A percentile compares a stretch with the other conserved stretches of the same genome.
These are phyloP conservation scores for Globisporangium abappressorium DNA, from an alignment of 352 stramenopile genomes.

Conservation along the genomic window DNA sequence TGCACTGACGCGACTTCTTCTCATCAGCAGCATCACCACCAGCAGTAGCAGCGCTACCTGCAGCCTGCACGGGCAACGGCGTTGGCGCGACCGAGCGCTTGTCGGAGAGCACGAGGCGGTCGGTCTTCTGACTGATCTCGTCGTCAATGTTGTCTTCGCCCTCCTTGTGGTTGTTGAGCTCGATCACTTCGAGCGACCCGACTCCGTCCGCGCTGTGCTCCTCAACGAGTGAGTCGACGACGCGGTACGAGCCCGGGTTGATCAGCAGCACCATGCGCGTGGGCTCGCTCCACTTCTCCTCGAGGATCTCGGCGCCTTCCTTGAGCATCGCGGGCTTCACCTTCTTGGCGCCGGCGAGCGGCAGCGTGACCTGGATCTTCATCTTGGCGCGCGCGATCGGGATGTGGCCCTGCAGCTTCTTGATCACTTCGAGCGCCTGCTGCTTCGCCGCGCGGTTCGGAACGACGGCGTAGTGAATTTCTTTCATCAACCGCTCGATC, in stretches of 20 bases:
- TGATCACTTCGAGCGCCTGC: conserved; percentile 96
- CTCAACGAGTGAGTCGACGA: conserved; percentile 70
- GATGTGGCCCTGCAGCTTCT: conserved; percentile 90
- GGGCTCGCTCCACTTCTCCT: conserved; percentile 55
- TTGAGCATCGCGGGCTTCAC: conserved; percentile 65
- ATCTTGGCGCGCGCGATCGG: conserved; percentile 97
- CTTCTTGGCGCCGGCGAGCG: conserved; percentile 35
- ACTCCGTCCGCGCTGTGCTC: conserved; percentile 40
- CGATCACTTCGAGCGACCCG: conserved; percentile 90
- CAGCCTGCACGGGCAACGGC: conserved; percentile 10
- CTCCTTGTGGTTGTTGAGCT: conserved; percentile 91
- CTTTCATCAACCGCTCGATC: conserved; percentile 96
- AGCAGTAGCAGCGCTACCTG: conserved; percentile 6
- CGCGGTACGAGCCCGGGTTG: conserved; percentile 69
- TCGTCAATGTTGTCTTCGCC: conserved; percentile 90
- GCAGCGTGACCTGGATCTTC: conserved; percentile 87
- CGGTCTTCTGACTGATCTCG: conserved; percentile 87
- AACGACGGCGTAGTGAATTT: conserved; percentile 94
- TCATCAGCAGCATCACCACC: conserved; percentile 8
- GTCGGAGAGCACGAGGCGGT: conserved; percentile 51
- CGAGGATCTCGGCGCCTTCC: conserved; percentile 63
- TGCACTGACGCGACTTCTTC: conserved; percentile 75
- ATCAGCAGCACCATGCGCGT: conserved; percentile 72
- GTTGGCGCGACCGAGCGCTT: conserved; percentile 15
- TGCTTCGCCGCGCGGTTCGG: conserved; percentile 95